A percentile compares a stretch with the other conserved stretches of the same genome.
phyloP scores from a whole-genome alignment of 2,329 filamentous ascomycete genomes.

The Bisporella sp. region DNA sequence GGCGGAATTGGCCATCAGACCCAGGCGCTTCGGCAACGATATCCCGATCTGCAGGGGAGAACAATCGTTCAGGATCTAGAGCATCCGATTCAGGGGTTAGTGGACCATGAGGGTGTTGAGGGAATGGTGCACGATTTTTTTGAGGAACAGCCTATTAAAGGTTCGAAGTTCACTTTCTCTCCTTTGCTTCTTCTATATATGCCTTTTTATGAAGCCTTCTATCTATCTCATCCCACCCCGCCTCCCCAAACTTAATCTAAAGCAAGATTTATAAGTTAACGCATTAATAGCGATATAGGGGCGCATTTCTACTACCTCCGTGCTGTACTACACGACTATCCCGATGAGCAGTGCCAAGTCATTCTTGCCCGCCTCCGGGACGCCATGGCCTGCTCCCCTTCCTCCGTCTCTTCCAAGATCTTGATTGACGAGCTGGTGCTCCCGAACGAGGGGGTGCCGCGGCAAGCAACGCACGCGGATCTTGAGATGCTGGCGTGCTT shows the following conservation, averaged over 20 bases:
- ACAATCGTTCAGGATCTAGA: constrained; percentile 34
- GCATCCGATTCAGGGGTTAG: constrained; percentile 14
- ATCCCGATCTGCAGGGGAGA: constrained; percentile 6
- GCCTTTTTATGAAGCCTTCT: too few species aligned
- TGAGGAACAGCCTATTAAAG: constrained; percentile 21
- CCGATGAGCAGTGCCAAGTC: constrained; percentile 24
- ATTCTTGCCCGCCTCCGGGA: constrained; percentile 28
- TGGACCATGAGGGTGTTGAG: constrained; percentile 21
- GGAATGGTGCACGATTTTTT: constrained; percentile 26
- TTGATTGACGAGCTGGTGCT: constrained; percentile 37
- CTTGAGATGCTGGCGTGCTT: constrained; percentile 30
- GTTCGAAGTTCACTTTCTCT: neutral
- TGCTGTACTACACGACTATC: constrained; percentile 32
- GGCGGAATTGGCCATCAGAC: neutral
- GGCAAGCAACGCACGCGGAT: constrained; percentile 28
- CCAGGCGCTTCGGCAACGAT: neutral
- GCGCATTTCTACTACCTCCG: constrained; percentile 31
- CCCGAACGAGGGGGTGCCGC: constrained; percentile 28
- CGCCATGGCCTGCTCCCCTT: constrained; percentile 26
- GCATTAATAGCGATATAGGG: neutral
- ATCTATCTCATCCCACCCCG: neutral
- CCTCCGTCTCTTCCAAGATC: constrained; percentile 26
- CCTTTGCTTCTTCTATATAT: too few species aligned
- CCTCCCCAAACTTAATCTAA: neutral
- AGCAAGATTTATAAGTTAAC: too few species aligned